A percentile compares a stretch with the other conserved stretches of the same genome.
phyloP scores from a whole-genome alignment of 345 rosid genomes.

The Acer negundo region DNA sequence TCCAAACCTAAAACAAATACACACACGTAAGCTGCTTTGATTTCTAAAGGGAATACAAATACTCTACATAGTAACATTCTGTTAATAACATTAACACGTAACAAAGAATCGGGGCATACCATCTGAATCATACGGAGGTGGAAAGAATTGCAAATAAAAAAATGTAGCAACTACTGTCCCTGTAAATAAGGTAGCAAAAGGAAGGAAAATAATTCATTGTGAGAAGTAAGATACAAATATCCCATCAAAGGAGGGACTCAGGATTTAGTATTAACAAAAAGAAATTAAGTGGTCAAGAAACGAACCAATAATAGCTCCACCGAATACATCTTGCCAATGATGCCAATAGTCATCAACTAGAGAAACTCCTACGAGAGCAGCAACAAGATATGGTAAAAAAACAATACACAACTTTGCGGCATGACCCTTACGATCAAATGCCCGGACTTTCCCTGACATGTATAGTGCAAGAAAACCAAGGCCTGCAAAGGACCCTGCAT shows the following conservation, averaged over 20 bases:
- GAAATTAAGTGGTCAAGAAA: conserved; percentile 6
- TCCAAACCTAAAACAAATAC: neutral
- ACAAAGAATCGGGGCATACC: conserved; percentile 38
- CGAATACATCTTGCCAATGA: conserved; percentile 97
- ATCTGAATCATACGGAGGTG: conserved; percentile 63
- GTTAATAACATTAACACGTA: neutral
- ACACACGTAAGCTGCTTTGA: neutral
- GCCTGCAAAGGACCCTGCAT: conserved; percentile 93
- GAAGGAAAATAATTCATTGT: conserved; percentile 12
- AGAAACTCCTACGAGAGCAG: conserved; percentile 82
- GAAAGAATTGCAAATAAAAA: conserved; percentile 84
- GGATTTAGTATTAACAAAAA: neutral
- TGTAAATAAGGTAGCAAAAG: conserved; percentile 23
- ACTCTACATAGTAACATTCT: neutral
- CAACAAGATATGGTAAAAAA: conserved; percentile 68
- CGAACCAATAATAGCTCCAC: conserved; percentile 79
- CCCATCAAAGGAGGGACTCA: neutral
- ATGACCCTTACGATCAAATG: conserved; percentile 78
- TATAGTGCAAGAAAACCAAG: conserved; percentile 75
- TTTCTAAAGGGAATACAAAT: neutral
- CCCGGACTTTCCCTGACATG: conserved; percentile 76
- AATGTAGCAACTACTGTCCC: conserved; percentile 59
- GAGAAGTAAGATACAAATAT: neutral
- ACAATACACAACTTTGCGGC: conserved; percentile 85
- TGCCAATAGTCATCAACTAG: conserved; percentile 98